A percentile compares a stretch with the other conserved stretches of the same genome.
phyloP scores from a whole-genome alignment of 768 basidiomycete genomes.

The Bullera alba region DNA sequence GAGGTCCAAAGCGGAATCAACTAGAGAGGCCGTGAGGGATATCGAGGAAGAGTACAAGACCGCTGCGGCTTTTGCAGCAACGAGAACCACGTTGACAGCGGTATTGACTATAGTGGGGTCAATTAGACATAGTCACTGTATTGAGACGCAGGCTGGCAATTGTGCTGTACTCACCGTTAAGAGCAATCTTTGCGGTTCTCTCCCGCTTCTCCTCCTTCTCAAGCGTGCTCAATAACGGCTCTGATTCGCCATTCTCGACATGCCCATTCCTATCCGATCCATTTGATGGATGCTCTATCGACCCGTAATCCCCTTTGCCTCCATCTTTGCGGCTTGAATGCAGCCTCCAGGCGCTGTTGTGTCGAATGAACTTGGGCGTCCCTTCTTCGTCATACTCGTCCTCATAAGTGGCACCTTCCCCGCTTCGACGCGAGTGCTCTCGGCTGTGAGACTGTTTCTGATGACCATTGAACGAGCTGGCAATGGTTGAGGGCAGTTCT shows the following conservation, averaged over 20 bases:
- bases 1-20: conserved; percentile 48
- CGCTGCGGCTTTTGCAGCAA: conserved; percentile 46
- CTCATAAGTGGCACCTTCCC: background rate
- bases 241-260: conserved; percentile 19
- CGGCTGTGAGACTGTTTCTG: conserved; percentile 4
- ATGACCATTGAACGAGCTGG: conserved; percentile 13
- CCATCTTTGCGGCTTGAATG: no score
- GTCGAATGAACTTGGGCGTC: conserved; percentile 1
- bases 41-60: conserved; percentile 48
- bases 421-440: background rate
- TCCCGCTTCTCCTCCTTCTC: conserved; percentile 35
- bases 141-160: no score
- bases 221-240: conserved; percentile 13
- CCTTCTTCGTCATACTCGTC: background rate
- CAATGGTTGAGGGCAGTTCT: conserved; percentile 35
- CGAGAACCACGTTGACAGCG: conserved; percentile 44
- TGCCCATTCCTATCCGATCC: background rate
- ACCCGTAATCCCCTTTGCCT: no score
- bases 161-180: conserved; percentile 41
- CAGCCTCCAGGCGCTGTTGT: no score
- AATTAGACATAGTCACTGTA: background rate
- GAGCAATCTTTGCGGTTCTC: conserved; percentile 28
- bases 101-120: conserved; percentile 34
- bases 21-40: conserved; percentile 47
- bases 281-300: no score